Evolutionary conservation across 2,329 filamentous ascomycete species (phyloP), one percentile per base, ranked within the genome.

Genomic region (Dothiorella sarmentorum): DNA sequence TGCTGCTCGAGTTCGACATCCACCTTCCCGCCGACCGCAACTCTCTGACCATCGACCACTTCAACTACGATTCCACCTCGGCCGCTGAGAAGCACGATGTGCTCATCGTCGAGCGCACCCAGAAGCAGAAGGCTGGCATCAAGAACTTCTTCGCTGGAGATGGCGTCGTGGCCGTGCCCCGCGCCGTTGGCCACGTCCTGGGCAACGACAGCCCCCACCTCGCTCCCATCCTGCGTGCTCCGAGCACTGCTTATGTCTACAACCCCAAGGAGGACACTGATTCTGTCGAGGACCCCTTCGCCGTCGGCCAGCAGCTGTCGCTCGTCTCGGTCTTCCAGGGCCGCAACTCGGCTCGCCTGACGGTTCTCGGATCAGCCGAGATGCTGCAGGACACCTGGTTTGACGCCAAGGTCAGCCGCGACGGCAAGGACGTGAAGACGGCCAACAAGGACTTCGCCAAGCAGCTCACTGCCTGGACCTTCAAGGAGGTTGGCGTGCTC

Each of bases 331-430:
- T 88, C 10, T 79, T 96, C 74, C 94, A 99, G 78, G 91, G 90
- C 27, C 88, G 91, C 73, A 97, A 97, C 80, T 95, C 90, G 58
- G 94, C 94, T 7, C 89, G 94, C 60, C 84, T 99, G 69, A 87
- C 88, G 33, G 82, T 99, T 18, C 76, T 97, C 38, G 93, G 92
- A 58, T 90, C 91, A 26, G 87, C 87, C 27, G 94, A 97, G 76
- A 85, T 93, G 77, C 81, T 99, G 62, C 85, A 91, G 75, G 85
- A 99, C 75, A 82, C 85, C 73, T 97, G 93, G 90, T 91, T 97
- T 69, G 86, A 88, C 59, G 89, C 88, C 58, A 86, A 85, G 71
- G 90, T 95, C 49, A 82, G 87, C 74, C 75, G 76, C 7, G 72
- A 76, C 47, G 79, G 78, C 59, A 85, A 85, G 69, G 76, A 81